Percentiles rank a stretch among this genome's conserved stretches.
phyloP scores from a whole-genome alignment of 805 yeast genomes.

The Hanseniaspora lindneri region DNA sequence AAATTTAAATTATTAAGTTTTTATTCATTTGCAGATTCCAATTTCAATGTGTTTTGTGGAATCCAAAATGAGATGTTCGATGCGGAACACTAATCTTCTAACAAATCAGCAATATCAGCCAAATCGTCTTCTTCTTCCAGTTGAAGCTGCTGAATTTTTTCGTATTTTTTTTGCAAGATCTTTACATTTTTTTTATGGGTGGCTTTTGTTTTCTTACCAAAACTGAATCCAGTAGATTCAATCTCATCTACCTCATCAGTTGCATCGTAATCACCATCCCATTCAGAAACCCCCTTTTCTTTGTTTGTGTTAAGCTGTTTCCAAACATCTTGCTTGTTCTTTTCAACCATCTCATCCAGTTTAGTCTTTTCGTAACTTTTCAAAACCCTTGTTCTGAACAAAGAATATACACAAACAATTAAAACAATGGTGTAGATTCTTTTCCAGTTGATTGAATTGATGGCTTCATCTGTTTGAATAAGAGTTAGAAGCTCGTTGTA shows the following conservation, averaged over 20 bases:
- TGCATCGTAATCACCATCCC: constrained; percentile 25
- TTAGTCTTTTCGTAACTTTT: constrained; percentile 41
- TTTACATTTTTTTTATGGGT: constrained; percentile 45
- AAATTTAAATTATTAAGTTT: too few relatives aligned
- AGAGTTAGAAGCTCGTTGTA: neutral
- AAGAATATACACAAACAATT: constrained; percentile 51
- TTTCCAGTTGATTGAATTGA: constrained; percentile 21
- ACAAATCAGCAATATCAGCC: constrained; percentile 54
- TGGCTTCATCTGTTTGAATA: constrained; percentile 4
- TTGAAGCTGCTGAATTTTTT: constrained; percentile 31
- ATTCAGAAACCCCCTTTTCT: constrained; percentile 14
- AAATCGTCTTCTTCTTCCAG: constrained; percentile 35
- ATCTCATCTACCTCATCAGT: constrained; percentile 28
- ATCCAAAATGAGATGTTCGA: neutral
- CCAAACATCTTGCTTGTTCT: constrained; percentile 19
- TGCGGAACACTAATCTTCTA: constrained; percentile 38
- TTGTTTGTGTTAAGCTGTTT: constrained; percentile 5
- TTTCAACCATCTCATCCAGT: constrained; percentile 30
- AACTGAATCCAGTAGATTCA: constrained; percentile 46
- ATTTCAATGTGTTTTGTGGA: too few relatives aligned
- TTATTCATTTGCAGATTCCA: too few relatives aligned
- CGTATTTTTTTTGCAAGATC: constrained; percentile 37
- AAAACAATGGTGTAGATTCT: constrained; percentile 25
- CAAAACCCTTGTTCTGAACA: constrained; percentile 42
- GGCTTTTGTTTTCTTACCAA: constrained; percentile 68